Evolutionary conservation across 2,329 filamentous ascomycete genomes (phyloP).

Genomic region (Ceratocystis diversiconidia): DNA sequence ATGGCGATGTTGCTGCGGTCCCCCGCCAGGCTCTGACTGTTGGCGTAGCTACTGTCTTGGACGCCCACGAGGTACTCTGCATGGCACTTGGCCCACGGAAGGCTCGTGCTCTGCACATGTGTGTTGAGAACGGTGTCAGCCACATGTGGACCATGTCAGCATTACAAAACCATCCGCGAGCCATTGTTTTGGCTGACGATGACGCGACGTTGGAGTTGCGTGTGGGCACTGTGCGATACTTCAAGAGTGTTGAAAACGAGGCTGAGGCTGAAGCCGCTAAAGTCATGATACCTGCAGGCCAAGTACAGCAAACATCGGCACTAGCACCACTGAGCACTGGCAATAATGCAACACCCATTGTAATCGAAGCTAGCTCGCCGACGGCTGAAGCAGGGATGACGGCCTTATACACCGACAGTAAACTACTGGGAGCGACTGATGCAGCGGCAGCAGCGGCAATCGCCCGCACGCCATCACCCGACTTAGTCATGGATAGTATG

Average conservation of each 20-base stretch:
- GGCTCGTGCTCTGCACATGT: conserved; percentile 62
- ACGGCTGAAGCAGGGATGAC: conserved; percentile 19
- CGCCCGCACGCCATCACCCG: conserved; percentile 34
- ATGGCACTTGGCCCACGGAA: conserved; percentile 75
- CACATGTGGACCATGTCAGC: conserved; percentile 85
- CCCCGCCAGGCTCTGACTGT: conserved; percentile 74
- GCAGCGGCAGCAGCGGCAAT: conserved; percentile 18
- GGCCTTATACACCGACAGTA: background rate
- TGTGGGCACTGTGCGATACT: conserved; percentile 61
- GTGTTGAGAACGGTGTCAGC: conserved; percentile 68
- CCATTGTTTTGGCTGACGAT: conserved; percentile 72
- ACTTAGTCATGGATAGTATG: conserved; percentile 22
- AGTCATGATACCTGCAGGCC: background rate
- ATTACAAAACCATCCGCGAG: conserved; percentile 66
- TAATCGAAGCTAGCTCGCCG: conserved; percentile 31
- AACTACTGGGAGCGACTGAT: background rate
- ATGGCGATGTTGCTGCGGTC: conserved; percentile 56
- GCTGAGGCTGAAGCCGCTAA: conserved; percentile 42
- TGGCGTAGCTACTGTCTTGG: conserved; percentile 69
- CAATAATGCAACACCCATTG: conserved; percentile 26
- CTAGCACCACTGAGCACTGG: conserved; percentile 9
- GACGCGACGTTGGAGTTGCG: conserved; percentile 60
- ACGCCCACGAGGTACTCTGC: conserved; percentile 67
- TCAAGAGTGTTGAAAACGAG: conserved; percentile 52
- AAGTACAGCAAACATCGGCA: background rate